These are phyloP conservation scores for Guadua angustifolia DNA, from an alignment of 176 grass and related monocot genomes.

Conservation along the genomic window DNA sequence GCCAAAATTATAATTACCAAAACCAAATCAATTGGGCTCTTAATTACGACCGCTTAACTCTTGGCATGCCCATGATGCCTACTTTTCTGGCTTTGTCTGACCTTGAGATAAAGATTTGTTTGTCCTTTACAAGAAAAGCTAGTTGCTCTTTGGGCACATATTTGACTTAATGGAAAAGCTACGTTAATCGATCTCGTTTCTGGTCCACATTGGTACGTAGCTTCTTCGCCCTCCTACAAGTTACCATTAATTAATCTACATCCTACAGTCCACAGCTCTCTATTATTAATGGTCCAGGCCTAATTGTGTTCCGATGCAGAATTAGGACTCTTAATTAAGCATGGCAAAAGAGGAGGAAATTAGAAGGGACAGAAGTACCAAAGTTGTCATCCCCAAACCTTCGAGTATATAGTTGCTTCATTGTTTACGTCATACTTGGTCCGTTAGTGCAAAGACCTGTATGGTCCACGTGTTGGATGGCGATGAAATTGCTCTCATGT, in stretches of 20 bases:
- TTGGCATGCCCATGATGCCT: not conserved
- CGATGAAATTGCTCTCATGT: too few species aligned
- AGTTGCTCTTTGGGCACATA: not conserved
- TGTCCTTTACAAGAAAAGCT: conserved; percentile 35
- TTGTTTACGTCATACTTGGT: not conserved
- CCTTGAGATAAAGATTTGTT: conserved; percentile 24
- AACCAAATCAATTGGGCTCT: conserved; percentile 22
- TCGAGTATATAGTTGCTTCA: not conserved
- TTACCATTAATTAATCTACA: not conserved
- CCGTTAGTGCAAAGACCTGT: too few species aligned
- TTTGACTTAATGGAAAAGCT: conserved; percentile 11
- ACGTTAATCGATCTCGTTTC: not conserved
- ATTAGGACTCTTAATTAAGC: not conserved
- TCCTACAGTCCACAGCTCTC: not conserved
- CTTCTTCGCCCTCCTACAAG: not conserved
- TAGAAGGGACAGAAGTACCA: not conserved
- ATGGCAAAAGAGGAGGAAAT: not conserved
- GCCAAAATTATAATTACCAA: not conserved
- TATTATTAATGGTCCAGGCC: not conserved
- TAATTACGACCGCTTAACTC: too few species aligned
- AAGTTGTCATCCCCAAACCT: not conserved
- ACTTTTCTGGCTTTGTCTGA: not conserved
- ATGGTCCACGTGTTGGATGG: too few species aligned
- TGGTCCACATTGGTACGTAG: not conserved
- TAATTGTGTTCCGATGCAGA: not conserved